Evolutionary conservation across 2,329 filamentous ascomycete species (phyloP).

Genomic region (Penicillium janthinellum): DNA sequence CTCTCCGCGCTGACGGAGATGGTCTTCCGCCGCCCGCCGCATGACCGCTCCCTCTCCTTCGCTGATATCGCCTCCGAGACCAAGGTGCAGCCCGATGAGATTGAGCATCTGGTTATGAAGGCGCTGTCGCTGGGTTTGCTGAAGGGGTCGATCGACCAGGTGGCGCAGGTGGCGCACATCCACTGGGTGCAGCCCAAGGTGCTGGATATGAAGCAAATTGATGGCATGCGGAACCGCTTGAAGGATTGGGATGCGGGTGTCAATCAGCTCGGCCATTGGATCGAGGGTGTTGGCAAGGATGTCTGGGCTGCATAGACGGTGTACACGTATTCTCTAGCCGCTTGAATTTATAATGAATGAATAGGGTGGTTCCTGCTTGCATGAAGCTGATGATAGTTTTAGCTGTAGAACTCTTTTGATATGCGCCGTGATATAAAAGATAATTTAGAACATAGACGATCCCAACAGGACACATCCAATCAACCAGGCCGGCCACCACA

Average conservation of each 20-base stretch:
- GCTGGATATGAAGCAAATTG: slow-evolving; percentile 91
- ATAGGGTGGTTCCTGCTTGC: slow-evolving; percentile 17
- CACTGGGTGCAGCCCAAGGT: slow-evolving; percentile 99
- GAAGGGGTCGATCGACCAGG: slow-evolving; percentile 92
- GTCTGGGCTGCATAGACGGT: slow-evolving; percentile 79
- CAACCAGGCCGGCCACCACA: slow-evolving; percentile 95
- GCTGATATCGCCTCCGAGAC: slow-evolving; percentile 85
- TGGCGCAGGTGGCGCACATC: slow-evolving; percentile 89
- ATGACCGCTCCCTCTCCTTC: slow-evolving; percentile 94
- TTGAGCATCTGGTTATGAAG: slow-evolving; percentile 99
- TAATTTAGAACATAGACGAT: slow-evolving; percentile 35
- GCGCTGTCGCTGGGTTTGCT: slow-evolving; percentile 91
- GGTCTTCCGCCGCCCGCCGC: slow-evolving; percentile 91
- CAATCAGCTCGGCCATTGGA: slow-evolving; percentile 95
- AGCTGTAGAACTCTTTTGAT: background rate
- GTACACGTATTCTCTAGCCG: slow-evolving; percentile 11
- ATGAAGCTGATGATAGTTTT: background rate
- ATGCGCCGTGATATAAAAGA: background rate
- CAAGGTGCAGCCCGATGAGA: slow-evolving; percentile 86
- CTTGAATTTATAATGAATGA: slow-evolving; percentile 29
- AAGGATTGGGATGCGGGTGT: slow-evolving; percentile 96
- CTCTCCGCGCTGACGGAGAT: slow-evolving; percentile 94
- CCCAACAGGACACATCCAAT: slow-evolving; percentile 51
- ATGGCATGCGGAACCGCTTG: slow-evolving; percentile 82
- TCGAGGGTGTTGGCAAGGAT: slow-evolving; percentile 89